A percentile compares a stretch with the other conserved stretches of the same genome.
These are phyloP conservation scores for Pyrenophora seminiperda DNA, from an alignment of 2,329 filamentous ascomycete species.

Conservation along the genomic window DNA sequence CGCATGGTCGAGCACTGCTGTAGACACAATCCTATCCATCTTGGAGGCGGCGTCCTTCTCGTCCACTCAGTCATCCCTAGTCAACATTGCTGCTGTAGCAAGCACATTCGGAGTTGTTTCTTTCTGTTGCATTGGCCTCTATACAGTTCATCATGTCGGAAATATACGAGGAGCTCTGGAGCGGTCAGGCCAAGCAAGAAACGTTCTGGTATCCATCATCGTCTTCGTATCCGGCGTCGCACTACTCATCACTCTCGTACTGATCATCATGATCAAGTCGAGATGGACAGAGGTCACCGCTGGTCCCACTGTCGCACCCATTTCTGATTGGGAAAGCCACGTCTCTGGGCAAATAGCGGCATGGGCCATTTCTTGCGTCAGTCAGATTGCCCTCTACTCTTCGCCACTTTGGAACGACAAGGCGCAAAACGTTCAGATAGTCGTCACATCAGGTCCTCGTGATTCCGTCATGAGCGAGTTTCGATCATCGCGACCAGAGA, in stretches of 20 bases:
- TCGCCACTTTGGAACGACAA: slow-evolving; percentile 33
- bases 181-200: slow-evolving; percentile 23
- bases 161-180: slow-evolving; percentile 32
- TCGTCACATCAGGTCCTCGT: slow-evolving; percentile 34
- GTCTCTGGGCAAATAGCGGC: slow-evolving; percentile 46
- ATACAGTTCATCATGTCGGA: slow-evolving; percentile 38
- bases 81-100: slow-evolving; percentile 38
- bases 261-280: slow-evolving; percentile 36
- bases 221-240: slow-evolving; percentile 32
- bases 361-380: slow-evolving; percentile 40
- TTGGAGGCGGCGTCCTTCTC: slow-evolving; percentile 45
- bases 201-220: slow-evolving; percentile 27
- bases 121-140: slow-evolving; percentile 37
- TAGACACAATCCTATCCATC: slow-evolving; percentile 44
- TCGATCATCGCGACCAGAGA: slow-evolving; percentile 30
- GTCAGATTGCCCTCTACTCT: slow-evolving; percentile 39
- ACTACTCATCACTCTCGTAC: slow-evolving; percentile 33
- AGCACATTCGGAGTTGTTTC: slow-evolving; percentile 40
- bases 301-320: slow-evolving; percentile 16
- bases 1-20: slow-evolving; percentile 43
- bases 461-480: slow-evolving; percentile 47
- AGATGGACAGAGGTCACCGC: slow-evolving; percentile 25
- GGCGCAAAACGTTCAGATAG: slow-evolving; percentile 23
- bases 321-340: slow-evolving; percentile 28
- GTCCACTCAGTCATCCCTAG: slow-evolving; percentile 28